Base-by-base conservation (phyloP, 192 early-diverging fungal genomes). In the Physocladia obscura region DNA sequence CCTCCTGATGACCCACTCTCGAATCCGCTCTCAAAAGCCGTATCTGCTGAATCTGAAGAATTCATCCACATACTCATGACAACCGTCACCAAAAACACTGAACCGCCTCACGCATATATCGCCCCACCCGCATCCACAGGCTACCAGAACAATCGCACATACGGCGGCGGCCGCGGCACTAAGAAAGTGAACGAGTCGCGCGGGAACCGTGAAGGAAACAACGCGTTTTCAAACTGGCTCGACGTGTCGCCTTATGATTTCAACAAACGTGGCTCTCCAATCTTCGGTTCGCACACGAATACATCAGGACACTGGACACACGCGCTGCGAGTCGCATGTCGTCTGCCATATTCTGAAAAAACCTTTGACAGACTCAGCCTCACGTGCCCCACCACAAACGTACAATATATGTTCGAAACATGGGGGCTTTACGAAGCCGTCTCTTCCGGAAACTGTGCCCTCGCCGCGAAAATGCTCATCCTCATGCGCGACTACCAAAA, bases 171-270 rank as follows among this genome's bases (percentile, higher is more conserved):
- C 32, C 75, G 62, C 29, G 63, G 55, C 17, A 34, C 72, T 24
- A 75, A 79, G 58, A 31, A 64, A 26, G 83, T 86, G 0, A 76
- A 84, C 57, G 77, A 86, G 27, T 84, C 84, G 1, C 78, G 84
- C 49, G 84, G 84, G 24, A 86, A 86, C 51, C 56, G 82, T 1
- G 69, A 79, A 59, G 84, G 84, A 31, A 79, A 86, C 57, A 67
- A 71, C 29, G 65, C 68, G 17, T 69, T 68, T 36, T 68, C 54
- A 49, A 22, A 31, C 37, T 8, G 11, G 6, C 15, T 8, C 15
- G 34, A 8, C 21, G 8, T 27, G 3, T 56, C 36, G 11, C 47
- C 50, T 24, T 68, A 31, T 29, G 65, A 68, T 2, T 68, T 68
- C 56, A 52, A 68, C 54, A 68, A 68, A 32, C 65, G 65, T 34